Base-by-base conservation (phyloP, 257 asterid genomes). In the Orobanche coerulescens region DNA sequence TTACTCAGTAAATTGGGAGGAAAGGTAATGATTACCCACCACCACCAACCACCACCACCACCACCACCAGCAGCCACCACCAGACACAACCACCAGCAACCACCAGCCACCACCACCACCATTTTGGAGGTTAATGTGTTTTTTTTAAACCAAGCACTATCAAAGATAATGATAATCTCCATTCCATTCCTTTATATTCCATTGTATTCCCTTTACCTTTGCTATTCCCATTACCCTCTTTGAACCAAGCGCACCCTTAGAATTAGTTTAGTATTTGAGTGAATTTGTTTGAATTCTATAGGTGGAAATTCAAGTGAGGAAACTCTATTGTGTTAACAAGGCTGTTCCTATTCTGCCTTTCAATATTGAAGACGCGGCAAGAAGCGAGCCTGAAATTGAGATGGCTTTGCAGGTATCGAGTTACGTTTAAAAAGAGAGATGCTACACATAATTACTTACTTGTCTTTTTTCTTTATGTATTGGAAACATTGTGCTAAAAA, bases 281-380 rank as follows among this genome's bases (percentile, higher is more conserved):
- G n/a, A n/a, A n/a, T 4, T 3, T 18, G 51, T 58, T 60, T 61
- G 46, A 51, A 61, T 42, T 2, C 7, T 65, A 34, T 43, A 90
- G 97, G 97, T 86, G 73, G 95, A 86, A 71, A 75, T 90, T 67
- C 97, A 90, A 71, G 88, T 84, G 46, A 81, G 82, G 66, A 84
- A 84, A 67, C 47, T 86, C 26, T 74, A 82, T 69, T 79, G 82
- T 25, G 81, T 86, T 55, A 81, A 71, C 75, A 79, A 51, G 79
- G 97, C 92, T 30, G 9, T 76, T 37, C 81, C 92, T 10, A 31
- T 74, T 7, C 73, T 81, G 56, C 97, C 97, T 30, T 76, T 88
- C 51, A 82, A 67, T 61, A 67, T 88, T 19, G 95, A 88, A 65
- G 96, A 85, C 65, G 96, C 96, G 6, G 86, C 94, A 5, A 82